Percentiles rank a stretch among this genome's conserved stretches.
These are phyloP conservation scores for Mucuna pruriens DNA, from an alignment of 306 rosid species.

Conservation along the genomic window DNA sequence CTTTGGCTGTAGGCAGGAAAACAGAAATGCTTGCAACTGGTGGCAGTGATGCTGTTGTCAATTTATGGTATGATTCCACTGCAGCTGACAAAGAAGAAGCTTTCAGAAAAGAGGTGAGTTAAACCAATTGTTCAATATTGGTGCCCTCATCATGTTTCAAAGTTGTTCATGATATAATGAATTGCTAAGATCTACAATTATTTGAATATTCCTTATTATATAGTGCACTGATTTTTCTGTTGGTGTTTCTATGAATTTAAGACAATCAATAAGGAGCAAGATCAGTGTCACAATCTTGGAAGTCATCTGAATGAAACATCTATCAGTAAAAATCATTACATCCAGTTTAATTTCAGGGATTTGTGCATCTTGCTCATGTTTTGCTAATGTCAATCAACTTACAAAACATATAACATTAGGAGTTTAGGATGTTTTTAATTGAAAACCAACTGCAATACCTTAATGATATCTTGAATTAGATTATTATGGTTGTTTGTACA, in stretches of 20 bases:
- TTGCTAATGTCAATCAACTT: background rate
- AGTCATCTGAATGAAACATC: slow-evolving; percentile 1
- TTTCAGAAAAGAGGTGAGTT: slow-evolving; percentile 75
- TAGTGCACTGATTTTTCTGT: background rate
- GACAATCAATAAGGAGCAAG: background rate
- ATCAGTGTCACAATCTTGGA: background rate
- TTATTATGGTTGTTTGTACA: background rate
- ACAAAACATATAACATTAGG: background rate
- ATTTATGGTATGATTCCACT: slow-evolving; percentile 88
- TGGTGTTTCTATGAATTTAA: background rate
- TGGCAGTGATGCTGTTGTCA: slow-evolving; percentile 83
- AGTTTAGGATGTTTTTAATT: background rate
- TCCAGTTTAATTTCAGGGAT: background rate
- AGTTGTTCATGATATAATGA: background rate
- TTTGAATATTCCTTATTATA: slow-evolving; percentile 9
- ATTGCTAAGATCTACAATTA: background rate
- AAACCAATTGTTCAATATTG: background rate
- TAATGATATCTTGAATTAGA: background rate
- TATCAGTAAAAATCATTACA: background rate
- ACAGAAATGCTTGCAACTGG: slow-evolving; percentile 97
- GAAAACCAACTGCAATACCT: background rate
- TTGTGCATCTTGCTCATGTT: background rate
- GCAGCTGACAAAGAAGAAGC: slow-evolving; percentile 87
- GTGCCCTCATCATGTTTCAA: background rate
- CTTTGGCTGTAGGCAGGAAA: slow-evolving; percentile 86